A percentile compares a stretch with the other conserved stretches of the same genome.
phyloP scores from a whole-genome alignment of 768 basidiomycete species.

The Hygrocybe punicea region DNA sequence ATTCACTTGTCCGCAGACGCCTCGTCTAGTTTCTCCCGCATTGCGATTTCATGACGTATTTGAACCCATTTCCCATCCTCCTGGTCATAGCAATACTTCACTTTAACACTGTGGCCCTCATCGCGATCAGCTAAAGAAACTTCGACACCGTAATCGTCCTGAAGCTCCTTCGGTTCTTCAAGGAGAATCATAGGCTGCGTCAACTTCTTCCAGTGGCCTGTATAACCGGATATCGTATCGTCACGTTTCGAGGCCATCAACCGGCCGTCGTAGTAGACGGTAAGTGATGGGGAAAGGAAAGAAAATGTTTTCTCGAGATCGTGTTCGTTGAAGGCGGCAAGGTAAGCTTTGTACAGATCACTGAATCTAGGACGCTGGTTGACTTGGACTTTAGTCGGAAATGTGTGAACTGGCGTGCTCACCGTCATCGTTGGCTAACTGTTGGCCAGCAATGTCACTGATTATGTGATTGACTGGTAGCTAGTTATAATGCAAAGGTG shows the following conservation, averaged over 20 bases:
- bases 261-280: neutral
- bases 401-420: no score
- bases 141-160: neutral
- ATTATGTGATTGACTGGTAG: no score
- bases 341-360: neutral
- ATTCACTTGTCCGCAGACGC: no score
- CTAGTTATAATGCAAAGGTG: no score
- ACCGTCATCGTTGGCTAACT: no score
- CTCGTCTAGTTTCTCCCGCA: neutral
- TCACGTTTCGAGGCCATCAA: neutral
- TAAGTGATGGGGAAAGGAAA: neutral
- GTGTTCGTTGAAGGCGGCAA: conserved; percentile 2
- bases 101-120: neutral
- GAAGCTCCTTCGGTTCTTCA: neutral
- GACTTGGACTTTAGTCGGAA: no score
- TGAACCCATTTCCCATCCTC: neutral
- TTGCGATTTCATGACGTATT: neutral
- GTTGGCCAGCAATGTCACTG: no score
- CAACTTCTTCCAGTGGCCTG: neutral
- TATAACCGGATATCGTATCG: neutral
- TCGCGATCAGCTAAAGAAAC: neutral
- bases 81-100: neutral
- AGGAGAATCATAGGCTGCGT: neutral
- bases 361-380: neutral
- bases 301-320: neutral